A percentile compares a stretch with the other conserved stretches of the same genome.
Evolutionary conservation across 495 filamentous ascomycete species (phyloP).

Genomic region (Hypoxylon perforatum): DNA sequence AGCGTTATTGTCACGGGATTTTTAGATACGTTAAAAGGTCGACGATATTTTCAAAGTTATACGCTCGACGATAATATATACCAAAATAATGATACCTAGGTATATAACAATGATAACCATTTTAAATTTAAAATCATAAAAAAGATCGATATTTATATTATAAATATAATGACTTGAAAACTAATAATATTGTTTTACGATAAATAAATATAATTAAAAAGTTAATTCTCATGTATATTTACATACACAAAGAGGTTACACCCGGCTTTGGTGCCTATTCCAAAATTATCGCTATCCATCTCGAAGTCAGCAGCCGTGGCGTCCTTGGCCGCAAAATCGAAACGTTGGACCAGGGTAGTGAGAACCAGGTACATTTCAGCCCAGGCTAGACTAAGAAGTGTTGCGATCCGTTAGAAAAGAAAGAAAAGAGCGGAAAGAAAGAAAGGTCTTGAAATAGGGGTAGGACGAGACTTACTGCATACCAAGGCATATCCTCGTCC

Average conservation of each 20-base stretch:
- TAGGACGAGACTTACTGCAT: conserved; percentile 15
- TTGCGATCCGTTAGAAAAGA: not conserved
- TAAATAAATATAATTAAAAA: too few species aligned
- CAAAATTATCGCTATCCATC: conserved; percentile 40
- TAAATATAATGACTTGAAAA: too few species aligned
- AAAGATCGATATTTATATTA: too few species aligned
- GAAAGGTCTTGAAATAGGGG: not conserved
- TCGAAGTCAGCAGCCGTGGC: conserved; percentile 34
- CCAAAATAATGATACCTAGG: too few species aligned
- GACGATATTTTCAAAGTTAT: too few species aligned
- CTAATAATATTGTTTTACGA: too few species aligned
- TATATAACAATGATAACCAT: too few species aligned
- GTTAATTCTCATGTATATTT: too few species aligned
- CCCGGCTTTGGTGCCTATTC: conserved; percentile 33
- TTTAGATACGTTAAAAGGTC: too few species aligned
- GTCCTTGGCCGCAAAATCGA: conserved; percentile 38
- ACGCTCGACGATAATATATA: too few species aligned
- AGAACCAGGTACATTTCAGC: conserved; percentile 44
- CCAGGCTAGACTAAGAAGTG: conserved; percentile 38
- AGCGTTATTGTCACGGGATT: too few species aligned
- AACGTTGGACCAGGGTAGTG: conserved; percentile 27
- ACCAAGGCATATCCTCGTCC: conserved; percentile 32
- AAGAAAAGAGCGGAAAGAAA: not conserved
- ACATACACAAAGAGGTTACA: conserved; percentile 4
- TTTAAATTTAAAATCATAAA: too few species aligned